Evolutionary conservation across 345 rosid species (phyloP).

Genomic region (Psidium friedrichsthalianum): DNA sequence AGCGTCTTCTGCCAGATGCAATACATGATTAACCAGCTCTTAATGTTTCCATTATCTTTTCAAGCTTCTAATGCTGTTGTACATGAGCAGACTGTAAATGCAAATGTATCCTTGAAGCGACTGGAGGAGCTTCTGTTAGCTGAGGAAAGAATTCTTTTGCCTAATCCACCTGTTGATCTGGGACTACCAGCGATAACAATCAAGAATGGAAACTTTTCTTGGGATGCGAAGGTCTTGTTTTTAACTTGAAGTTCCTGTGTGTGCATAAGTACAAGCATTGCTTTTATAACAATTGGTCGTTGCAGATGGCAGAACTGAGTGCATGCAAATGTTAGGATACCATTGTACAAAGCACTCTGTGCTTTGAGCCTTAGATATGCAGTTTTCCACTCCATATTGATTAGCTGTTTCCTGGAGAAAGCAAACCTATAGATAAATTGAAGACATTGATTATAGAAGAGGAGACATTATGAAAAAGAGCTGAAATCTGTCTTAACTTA

Average conservation of each 20-base stretch:
- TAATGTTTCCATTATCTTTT: background rate
- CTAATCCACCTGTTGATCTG: slow-evolving; percentile 77
- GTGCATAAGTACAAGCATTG: background rate
- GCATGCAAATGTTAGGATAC: background rate
- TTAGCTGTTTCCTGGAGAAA: background rate
- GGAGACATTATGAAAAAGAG: background rate
- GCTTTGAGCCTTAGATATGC: background rate
- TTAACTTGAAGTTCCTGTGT: background rate
- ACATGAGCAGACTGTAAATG: slow-evolving; percentile 63
- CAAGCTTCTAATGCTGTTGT: slow-evolving; percentile 11
- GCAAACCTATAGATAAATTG: background rate
- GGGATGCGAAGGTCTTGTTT: slow-evolving; percentile 78
- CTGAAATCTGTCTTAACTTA: background rate
- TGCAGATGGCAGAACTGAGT: background rate
- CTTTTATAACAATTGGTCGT: background rate
- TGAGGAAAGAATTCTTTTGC: slow-evolving; percentile 89
- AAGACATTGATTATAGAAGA: background rate
- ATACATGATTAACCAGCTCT: background rate
- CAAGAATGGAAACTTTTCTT: slow-evolving; percentile 78
- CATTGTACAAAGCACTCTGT: background rate
- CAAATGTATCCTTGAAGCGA: slow-evolving; percentile 89
- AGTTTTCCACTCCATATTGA: background rate
- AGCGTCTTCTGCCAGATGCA: background rate
- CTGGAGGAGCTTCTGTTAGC: slow-evolving; percentile 83
- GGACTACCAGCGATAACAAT: slow-evolving; percentile 69